Evolutionary conservation across 2,329 filamentous ascomycete species (phyloP).

Genomic region (Colletotrichum sp.): DNA sequence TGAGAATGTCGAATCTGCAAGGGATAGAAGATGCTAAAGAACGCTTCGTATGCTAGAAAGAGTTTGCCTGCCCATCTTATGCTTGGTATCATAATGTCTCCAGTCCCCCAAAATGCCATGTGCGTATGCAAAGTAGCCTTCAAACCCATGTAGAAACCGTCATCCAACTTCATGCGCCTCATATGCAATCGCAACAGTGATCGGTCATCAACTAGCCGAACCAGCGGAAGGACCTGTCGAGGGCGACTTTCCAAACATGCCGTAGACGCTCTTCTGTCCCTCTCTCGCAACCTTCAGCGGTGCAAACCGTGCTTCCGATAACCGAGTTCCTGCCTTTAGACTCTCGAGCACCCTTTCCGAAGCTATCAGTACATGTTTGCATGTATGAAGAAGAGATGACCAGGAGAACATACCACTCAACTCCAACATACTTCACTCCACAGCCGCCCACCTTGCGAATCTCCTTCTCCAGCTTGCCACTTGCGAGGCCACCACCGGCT

Average conservation of each 20-base stretch:
- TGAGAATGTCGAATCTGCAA: not conserved
- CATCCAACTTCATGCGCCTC: not conserved
- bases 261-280: constrained; percentile 69
- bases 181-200: not conserved
- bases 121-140: not conserved
- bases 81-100: not conserved
- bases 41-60: not conserved
- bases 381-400: constrained; percentile 10
- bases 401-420: constrained; percentile 70
- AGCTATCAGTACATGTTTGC: not conserved
- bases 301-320: constrained; percentile 77
- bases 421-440: constrained; percentile 78
- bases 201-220: not conserved
- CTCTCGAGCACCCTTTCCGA: constrained; percentile 77
- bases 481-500: constrained; percentile 77
- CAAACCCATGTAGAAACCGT: not conserved
- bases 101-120: not conserved
- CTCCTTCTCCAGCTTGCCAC: constrained; percentile 82
- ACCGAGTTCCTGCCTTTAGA: constrained; percentile 74
- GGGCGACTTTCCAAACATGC: constrained; percentile 38
- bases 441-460: constrained; percentile 70
- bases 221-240: not conserved
- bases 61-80: not conserved
- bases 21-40: not conserved
- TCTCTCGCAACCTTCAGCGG: constrained; percentile 65